Conservation (phyloP, 768 basidiomycete species). For the Mycena vulgaris region DNA sequence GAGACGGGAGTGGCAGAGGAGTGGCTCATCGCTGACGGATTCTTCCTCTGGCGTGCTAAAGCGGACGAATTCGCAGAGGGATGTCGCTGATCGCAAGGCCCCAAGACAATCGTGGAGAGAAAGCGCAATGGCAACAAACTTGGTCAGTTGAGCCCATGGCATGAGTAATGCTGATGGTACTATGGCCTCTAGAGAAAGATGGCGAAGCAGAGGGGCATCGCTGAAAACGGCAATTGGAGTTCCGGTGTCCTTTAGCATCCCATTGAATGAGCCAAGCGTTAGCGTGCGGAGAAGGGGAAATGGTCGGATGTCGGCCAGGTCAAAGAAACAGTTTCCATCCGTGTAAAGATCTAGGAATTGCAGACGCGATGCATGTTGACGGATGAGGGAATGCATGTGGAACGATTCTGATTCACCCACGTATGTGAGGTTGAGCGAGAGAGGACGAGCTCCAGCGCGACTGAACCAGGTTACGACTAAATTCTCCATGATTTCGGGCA, state of each 20-base stretch:
- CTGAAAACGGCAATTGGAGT: background rate
- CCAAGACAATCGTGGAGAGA: background rate
- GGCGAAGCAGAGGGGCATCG: conserved; percentile 9
- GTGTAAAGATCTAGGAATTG: conserved; percentile 3
- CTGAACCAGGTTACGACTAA: conserved; percentile 17
- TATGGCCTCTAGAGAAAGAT: background rate
- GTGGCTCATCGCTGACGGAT: background rate
- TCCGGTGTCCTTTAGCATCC: background rate
- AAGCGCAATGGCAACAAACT: background rate
- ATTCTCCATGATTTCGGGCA: background rate
- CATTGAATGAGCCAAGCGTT: background rate
- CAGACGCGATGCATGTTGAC: conserved; percentile 15
- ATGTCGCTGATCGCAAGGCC: conserved; percentile 14
- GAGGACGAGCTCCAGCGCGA: conserved; percentile 17
- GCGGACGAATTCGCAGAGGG: conserved; percentile 16
- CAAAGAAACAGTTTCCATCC: background rate
- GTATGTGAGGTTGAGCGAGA: conserved; percentile 4
- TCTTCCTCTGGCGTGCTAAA: background rate
- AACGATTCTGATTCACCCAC: background rate
- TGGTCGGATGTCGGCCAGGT: conserved; percentile 2
- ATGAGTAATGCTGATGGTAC: background rate
- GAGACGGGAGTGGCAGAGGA: background rate
- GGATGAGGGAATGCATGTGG: conserved; percentile 5
- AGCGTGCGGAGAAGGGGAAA: conserved; percentile 14
- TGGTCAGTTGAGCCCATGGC: conserved; percentile 18